phyloP scores from a whole-genome alignment of 2,329 filamentous ascomycete species.

The Arthrobotrys iridis region DNA sequence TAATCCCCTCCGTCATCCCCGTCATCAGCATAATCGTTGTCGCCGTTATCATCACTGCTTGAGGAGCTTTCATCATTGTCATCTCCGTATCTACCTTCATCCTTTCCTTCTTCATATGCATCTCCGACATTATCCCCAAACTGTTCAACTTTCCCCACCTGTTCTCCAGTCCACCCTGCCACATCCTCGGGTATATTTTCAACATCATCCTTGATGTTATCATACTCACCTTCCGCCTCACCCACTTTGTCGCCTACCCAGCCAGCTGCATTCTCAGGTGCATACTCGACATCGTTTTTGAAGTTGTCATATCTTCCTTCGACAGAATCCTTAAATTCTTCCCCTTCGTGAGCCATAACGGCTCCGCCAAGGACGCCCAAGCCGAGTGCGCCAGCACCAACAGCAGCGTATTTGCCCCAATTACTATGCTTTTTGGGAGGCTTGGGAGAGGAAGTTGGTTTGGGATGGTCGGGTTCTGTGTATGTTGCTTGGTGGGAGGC shows the following conservation, averaged over 20 bases:
- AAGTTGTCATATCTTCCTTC: slow-evolving; percentile 5
- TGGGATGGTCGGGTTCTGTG: background rate
- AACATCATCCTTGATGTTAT: slow-evolving; percentile 22
- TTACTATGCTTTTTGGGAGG: slow-evolving; percentile 28
- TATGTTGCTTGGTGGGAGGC: slow-evolving; percentile 9
- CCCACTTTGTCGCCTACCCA: slow-evolving; percentile 30
- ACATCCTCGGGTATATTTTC: slow-evolving; percentile 23
- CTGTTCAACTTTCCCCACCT: slow-evolving; percentile 29
- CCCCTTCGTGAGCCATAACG: slow-evolving; percentile 30
- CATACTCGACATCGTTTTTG: slow-evolving; percentile 10
- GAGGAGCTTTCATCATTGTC: background rate
- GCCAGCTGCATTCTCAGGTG: slow-evolving; percentile 14
- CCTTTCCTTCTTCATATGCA: slow-evolving; percentile 36
- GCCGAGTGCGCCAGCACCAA: slow-evolving; percentile 30
- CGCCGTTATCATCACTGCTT: slow-evolving; percentile 12
- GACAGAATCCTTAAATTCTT: background rate
- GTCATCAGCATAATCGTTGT: slow-evolving; percentile 7
- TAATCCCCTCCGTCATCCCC: slow-evolving; percentile 23
- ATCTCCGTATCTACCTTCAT: slow-evolving; percentile 30
- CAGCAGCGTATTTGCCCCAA: slow-evolving; percentile 43
- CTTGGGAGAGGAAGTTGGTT: slow-evolving; percentile 1
- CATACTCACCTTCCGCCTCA: background rate
- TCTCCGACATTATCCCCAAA: slow-evolving; percentile 21
- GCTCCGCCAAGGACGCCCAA: slow-evolving; percentile 45
- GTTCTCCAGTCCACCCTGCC: slow-evolving; percentile 17